Evolutionary conservation across 805 yeast species (phyloP), one percentile per base, ranked within the genome.

Genomic region (Ogataea allantospora): DNA sequence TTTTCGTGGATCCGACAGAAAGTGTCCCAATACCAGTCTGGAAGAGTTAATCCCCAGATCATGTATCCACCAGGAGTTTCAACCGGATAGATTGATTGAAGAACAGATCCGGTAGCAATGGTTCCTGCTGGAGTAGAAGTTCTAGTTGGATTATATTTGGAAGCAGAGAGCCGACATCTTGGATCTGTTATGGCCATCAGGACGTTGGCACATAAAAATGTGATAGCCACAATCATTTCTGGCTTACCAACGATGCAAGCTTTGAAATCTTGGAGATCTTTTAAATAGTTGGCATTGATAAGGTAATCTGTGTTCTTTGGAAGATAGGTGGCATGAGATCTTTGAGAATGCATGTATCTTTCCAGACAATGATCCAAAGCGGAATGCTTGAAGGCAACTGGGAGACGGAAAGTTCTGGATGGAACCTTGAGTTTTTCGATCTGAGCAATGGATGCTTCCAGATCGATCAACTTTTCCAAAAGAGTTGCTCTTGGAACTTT

Each of bases 31-130:
- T 93, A 98, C 99, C 99, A 91, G 54, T 89, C 88, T 38, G 98
- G 98, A 49, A 93, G 80, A 11, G 98, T 93, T 58, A 98, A 78
- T 40, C 98, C 98, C 49, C 88, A 89, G 50, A 91, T 75, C 70
- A 91, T 97, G 65, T 91, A 91, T 19, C 99, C 99, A 66, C 99
- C 99, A 30, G 99, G 99, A 17, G 96, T 87, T 50, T 88, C 93
- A 88, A 89, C 88, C 16, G 97, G 87, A 63, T 91, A 91, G 52
- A 91, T 89, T 67, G 98, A 91, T 96, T 89, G 89, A 71, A 88
- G 88, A 83, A 84, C 87, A 52, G 98, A 98, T 46, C 98, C 99
- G 57, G 93, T 81, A 54, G 98, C 98, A 43, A 91, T 97, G 19
- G 93, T 84, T 51, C 99, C 99, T 56, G 87, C 86, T 29, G 96